Percentiles rank a stretch among this genome's conserved stretches.
Conservation (phyloP, 1,284 basidiomycete species). For the Ustilago loliicola region DNA sequence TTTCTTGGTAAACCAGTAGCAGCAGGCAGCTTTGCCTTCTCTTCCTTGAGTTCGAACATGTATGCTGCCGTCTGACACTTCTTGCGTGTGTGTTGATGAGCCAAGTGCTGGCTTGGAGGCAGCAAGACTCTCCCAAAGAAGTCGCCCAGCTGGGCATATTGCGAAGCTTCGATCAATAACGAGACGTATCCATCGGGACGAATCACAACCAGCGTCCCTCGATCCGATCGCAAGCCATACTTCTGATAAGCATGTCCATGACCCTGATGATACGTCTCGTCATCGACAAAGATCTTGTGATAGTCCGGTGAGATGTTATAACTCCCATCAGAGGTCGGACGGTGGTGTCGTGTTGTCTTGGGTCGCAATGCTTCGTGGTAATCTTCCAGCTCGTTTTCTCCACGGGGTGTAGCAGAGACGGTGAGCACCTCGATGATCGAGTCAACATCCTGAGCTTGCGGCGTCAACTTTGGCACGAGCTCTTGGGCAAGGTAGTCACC, state of each 20-base stretch:
- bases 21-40: constrained; percentile 6
- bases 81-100: constrained; percentile 35
- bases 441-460: constrained; percentile 31
- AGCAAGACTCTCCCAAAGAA: constrained; percentile 30
- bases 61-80: constrained; percentile 20
- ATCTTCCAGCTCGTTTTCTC: constrained; percentile 21
- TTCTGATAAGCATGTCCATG: constrained; percentile 35
- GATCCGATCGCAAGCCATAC: constrained; percentile 26
- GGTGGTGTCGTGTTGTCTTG: constrained; percentile 25
- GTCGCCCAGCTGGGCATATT: constrained; percentile 20
- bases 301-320: constrained; percentile 38
- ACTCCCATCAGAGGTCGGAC: constrained; percentile 19
- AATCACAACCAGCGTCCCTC: constrained; percentile 36
- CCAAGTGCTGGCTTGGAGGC: constrained; percentile 11
- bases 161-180: constrained; percentile 17
- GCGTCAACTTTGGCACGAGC: constrained; percentile 26
- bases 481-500: constrained; percentile 18
- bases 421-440: constrained; percentile 47
- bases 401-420: constrained; percentile 27
- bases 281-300: constrained; percentile 46
- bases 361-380: constrained; percentile 27
- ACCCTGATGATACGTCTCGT: constrained; percentile 39
- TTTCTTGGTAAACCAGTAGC: constrained; percentile 13
- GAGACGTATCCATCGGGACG: constrained; percentile 47
- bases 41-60: constrained; percentile 15